phyloP scores from a whole-genome alignment of 2,329 filamentous ascomycete species.

The Teratosphaeria zuluensis region DNA sequence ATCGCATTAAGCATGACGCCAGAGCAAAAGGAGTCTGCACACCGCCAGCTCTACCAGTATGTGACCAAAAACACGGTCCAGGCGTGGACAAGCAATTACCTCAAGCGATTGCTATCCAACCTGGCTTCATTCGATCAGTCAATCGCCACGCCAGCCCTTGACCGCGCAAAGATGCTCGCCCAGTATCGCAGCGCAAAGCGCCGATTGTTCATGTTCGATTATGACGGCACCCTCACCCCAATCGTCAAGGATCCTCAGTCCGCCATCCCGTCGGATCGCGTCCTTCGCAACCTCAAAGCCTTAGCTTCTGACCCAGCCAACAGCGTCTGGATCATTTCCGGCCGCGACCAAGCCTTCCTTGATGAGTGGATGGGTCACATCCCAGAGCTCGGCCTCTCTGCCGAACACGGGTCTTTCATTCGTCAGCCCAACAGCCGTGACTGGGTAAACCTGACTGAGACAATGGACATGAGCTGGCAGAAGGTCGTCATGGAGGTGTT shows the following conservation, averaged over 20 bases:
- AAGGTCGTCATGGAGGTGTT: slow-evolving; percentile 74
- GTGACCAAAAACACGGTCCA: slow-evolving; percentile 81
- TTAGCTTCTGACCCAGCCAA: slow-evolving; percentile 74
- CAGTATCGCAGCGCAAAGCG: slow-evolving; percentile 67
- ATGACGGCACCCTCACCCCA: slow-evolving; percentile 90
- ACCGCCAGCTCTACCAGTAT: slow-evolving; percentile 67
- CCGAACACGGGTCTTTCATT: slow-evolving; percentile 95
- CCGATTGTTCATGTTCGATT: slow-evolving; percentile 96
- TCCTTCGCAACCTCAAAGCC: slow-evolving; percentile 68
- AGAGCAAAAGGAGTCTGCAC: slow-evolving; percentile 57
- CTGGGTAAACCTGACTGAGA: slow-evolving; percentile 85
- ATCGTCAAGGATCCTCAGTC: slow-evolving; percentile 88
- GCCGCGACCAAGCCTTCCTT: slow-evolving; percentile 84
- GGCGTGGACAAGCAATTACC: slow-evolving; percentile 70
- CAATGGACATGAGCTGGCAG: slow-evolving; percentile 87
- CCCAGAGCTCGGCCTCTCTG: slow-evolving; percentile 77
- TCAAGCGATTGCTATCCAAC: slow-evolving; percentile 70
- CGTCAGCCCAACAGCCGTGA: slow-evolving; percentile 63
- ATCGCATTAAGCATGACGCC: slow-evolving; percentile 66
- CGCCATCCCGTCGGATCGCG: slow-evolving; percentile 75
- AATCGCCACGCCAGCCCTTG: slow-evolving; percentile 70
- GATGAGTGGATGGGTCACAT: slow-evolving; percentile 91
- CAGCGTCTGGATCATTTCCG: slow-evolving; percentile 96
- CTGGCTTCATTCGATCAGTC: slow-evolving; percentile 66
- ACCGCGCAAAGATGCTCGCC: slow-evolving; percentile 60